Percentiles rank a stretch among this genome's conserved stretches.
phyloP scores from a whole-genome alignment of 73 alveolate genomes.

The Stentor roeselii region DNA sequence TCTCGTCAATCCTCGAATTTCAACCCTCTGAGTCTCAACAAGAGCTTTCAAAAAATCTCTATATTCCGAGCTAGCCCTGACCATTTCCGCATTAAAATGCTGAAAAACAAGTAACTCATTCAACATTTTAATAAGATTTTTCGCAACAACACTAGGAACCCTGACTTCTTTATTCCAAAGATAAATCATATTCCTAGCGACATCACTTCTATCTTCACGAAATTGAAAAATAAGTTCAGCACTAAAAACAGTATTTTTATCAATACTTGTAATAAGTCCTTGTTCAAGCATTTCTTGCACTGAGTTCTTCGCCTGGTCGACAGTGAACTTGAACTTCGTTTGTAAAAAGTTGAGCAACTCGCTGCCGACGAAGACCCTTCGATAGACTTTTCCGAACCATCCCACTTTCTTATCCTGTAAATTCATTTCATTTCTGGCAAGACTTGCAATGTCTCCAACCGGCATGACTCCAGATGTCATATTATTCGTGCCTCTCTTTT shows the following conservation, averaged over 20 bases:
- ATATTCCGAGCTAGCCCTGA: constrained; percentile 34
- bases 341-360: constrained; percentile 32
- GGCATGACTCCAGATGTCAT: background rate
- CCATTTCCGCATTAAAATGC: constrained; percentile 33
- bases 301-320: constrained; percentile 30
- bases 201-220: constrained; percentile 53
- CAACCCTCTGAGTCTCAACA: constrained; percentile 40
- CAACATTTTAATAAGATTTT: constrained; percentile 27
- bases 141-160: constrained; percentile 44
- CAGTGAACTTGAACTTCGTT: constrained; percentile 30
- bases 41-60: constrained; percentile 30
- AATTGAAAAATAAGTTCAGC: constrained; percentile 29
- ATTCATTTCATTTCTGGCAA: constrained; percentile 32
- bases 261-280: constrained; percentile 35
- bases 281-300: constrained; percentile 50
- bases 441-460: constrained; percentile 27
- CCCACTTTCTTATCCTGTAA: constrained; percentile 44
- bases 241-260: constrained; percentile 30
- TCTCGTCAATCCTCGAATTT: constrained; percentile 29
- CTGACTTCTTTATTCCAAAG: constrained; percentile 45
- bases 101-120: constrained; percentile 27
- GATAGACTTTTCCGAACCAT: constrained; percentile 46
- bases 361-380: constrained; percentile 45
- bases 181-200: constrained; percentile 50
- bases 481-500: constrained; percentile 5